Evolutionary conservation across 768 basidiomycete genomes (phyloP), one percentile per base, ranked within the genome.

Genomic region (Leccinellum rugosiceps): DNA sequence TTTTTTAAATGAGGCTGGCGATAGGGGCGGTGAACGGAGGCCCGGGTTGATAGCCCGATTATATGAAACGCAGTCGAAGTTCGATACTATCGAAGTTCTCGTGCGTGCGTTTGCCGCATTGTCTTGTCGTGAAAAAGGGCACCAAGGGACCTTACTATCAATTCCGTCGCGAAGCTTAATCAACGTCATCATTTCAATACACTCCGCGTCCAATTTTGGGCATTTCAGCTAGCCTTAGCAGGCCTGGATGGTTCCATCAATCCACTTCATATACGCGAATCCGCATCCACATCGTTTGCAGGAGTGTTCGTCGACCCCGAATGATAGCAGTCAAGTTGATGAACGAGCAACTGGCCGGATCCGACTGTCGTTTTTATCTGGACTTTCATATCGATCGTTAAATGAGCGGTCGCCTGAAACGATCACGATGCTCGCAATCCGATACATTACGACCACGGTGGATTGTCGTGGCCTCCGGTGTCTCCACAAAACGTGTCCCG

Each of bases 401-500:
- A n/a, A 55, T 43, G 55, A 52, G 55, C 14, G 50, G 48, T 31
- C 48, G 45, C 52, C 53, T 53, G 38, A 31, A 57, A 35, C 59
- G 46, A 58, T 66, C 47, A 50, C 48, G 14, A 48, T 45, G 50
- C 32, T 26, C 17, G 52, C 50, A 46, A 44, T 62, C 49, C 38
- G 26, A 51, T 50, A 58, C 49, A 66, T 59, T 56, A 66, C 46
- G 51, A 17, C 34, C 67, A 69, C 54, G 58, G 67, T 48, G 52
- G 47, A 60, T 48, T 44, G 59, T 60, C 65, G 65, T 68, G 68
- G 62, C 31, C 26, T 55, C 45, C 50, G 46, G 58, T 45, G 44
- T 65, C 60, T 68, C 68, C 65, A 67, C 58, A 55, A 19, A 65
- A 57, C 67, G 60, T 68, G 67, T 45, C 53, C 56, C 21, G 54